Evolutionary conservation across 2,329 filamentous ascomycete genomes (phyloP).

Genomic region (Claviceps capensis): DNA sequence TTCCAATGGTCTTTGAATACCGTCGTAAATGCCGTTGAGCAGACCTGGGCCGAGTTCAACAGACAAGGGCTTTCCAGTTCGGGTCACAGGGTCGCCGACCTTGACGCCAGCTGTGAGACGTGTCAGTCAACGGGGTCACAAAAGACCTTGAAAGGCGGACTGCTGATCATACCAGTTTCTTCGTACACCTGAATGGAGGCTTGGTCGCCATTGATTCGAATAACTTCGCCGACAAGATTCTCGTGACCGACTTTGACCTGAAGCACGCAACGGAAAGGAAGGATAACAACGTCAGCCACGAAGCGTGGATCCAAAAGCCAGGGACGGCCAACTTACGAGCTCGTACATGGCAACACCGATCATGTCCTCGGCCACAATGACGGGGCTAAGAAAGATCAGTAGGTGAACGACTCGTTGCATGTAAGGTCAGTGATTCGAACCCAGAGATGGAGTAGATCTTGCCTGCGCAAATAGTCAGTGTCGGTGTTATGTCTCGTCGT

Average conservation of each 20-base stretch:
- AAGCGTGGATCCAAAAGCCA: neutral
- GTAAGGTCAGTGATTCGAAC: conserved; percentile 23
- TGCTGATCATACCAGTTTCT: conserved; percentile 62
- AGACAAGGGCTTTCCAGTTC: conserved; percentile 90
- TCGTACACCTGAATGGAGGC: conserved; percentile 98
- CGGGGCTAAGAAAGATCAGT: conserved; percentile 44
- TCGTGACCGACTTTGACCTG: conserved; percentile 88
- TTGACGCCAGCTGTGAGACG: conserved; percentile 66
- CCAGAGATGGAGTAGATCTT: conserved; percentile 51
- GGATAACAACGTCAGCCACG: neutral
- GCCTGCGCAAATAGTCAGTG: conserved; percentile 26
- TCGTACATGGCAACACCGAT: conserved; percentile 99
- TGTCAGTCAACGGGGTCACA: conserved; percentile 3
- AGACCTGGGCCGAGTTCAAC: conserved; percentile 94
- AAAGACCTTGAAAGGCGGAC: neutral
- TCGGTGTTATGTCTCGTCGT: neutral
- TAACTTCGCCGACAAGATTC: conserved; percentile 89
- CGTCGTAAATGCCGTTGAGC: conserved; percentile 98
- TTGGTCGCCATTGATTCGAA: conserved; percentile 91
- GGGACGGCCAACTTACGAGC: conserved; percentile 47
- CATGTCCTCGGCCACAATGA: conserved; percentile 96
- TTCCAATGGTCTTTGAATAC: conserved; percentile 89
- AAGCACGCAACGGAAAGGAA: neutral
- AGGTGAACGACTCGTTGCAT: conserved; percentile 2
- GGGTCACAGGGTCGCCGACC: conserved; percentile 81